phyloP scores from a whole-genome alignment of 2,329 filamentous ascomycete genomes.

The Pezicula rhizophila region DNA sequence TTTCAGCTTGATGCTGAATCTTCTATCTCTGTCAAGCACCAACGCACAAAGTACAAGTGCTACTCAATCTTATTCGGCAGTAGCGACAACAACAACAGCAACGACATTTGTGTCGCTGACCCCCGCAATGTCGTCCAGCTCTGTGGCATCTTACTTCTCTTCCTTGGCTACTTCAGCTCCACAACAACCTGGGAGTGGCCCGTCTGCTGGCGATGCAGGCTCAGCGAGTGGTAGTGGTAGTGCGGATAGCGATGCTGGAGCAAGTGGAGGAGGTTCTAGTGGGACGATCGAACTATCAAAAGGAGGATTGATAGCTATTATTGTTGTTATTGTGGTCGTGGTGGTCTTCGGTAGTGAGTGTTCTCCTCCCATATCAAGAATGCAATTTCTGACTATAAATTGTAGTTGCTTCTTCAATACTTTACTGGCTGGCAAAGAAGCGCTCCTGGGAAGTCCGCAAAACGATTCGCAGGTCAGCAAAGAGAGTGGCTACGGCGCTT shows the following conservation, averaged over 20 bases:
- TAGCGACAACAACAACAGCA: slow-evolving; percentile 15
- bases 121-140: slow-evolving; percentile 27
- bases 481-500: slow-evolving; percentile 53
- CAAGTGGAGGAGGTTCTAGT: slow-evolving; percentile 42
- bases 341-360: slow-evolving; percentile 63
- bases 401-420: slow-evolving; percentile 40
- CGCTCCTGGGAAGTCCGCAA: slow-evolving; percentile 75
- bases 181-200: slow-evolving; percentile 20
- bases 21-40: slow-evolving; percentile 13
- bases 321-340: slow-evolving; percentile 62
- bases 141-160: slow-evolving; percentile 23
- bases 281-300: slow-evolving; percentile 57
- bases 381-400: slow-evolving; percentile 1
- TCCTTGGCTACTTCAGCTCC: slow-evolving; percentile 23
- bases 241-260: slow-evolving; percentile 53
- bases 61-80: slow-evolving; percentile 5
- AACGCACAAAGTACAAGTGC: slow-evolving; percentile 18
- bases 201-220: slow-evolving; percentile 24
- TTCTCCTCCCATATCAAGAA: slow-evolving; percentile 7
- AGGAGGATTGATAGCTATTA: slow-evolving; percentile 68
- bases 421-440: slow-evolving; percentile 80
- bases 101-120: slow-evolving; percentile 17
- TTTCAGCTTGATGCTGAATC: slow-evolving; percentile 18
- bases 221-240: slow-evolving; percentile 30
- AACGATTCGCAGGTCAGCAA: slow-evolving; percentile 62